phyloP scores from a whole-genome alignment of 495 filamentous ascomycete species.

The Oleoguttula mirabilis region DNA sequence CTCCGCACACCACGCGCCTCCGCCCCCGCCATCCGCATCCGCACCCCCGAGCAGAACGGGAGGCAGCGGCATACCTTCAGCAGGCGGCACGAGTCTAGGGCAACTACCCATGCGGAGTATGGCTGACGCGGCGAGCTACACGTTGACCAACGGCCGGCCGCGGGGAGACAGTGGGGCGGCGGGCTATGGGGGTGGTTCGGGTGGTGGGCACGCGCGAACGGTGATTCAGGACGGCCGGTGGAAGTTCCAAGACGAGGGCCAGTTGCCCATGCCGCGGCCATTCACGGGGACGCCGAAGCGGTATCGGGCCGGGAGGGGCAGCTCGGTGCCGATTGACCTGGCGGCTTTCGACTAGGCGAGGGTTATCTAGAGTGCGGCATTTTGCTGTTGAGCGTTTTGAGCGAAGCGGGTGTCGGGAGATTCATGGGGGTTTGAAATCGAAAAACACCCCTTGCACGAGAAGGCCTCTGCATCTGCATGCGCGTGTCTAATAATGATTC shows the following conservation, averaged over 20 bases:
- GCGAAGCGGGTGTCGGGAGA: too few species aligned
- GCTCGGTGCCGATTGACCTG: constrained; percentile 86
- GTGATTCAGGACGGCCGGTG: constrained; percentile 70
- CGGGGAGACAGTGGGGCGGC: background rate
- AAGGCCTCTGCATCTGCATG: too few species aligned
- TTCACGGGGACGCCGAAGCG: constrained; percentile 59
- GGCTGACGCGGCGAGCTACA: constrained; percentile 15
- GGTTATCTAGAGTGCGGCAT: too few species aligned
- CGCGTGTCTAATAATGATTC: too few species aligned
- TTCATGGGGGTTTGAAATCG: too few species aligned
- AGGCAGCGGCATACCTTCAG: constrained; percentile 15
- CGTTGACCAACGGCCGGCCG: constrained; percentile 4
- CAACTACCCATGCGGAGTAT: constrained; percentile 5
- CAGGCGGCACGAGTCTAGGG: constrained; percentile 7
- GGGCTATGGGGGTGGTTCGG: constrained; percentile 22
- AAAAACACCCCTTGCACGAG: too few species aligned
- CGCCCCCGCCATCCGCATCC: constrained; percentile 20
- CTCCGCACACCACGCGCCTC: constrained; percentile 20
- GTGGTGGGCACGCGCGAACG: constrained; percentile 30
- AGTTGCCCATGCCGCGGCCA: constrained; percentile 72
- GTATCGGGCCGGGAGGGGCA: constrained; percentile 84
- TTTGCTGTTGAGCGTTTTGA: too few species aligned
- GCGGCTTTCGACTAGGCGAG: too few species aligned
- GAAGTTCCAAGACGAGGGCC: constrained; percentile 71
- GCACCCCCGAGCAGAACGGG: constrained; percentile 1